Base-by-base conservation (phyloP, 2,329 filamentous ascomycete genomes). In the Ampelomyces quisqualis region DNA sequence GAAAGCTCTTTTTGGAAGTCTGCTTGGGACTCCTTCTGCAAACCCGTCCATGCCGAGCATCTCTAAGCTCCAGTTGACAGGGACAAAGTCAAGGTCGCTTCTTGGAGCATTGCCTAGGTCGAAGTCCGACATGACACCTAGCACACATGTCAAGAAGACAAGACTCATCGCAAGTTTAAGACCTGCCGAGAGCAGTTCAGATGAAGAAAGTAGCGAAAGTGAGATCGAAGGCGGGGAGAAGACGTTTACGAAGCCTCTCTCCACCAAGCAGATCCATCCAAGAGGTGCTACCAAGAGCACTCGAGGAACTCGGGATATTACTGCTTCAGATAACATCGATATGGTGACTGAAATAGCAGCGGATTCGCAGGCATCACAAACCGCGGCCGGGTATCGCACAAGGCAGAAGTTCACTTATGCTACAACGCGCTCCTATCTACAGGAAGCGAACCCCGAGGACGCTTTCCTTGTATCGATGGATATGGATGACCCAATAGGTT, bases 391-490 rank as follows among this genome's bases (percentile, higher is more conserved):
- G 15, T 26, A 49, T 43, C 40, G 53, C 13, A 45, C 40, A 26
- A 49, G 71, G 2, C 66, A 73, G 4, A 77, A 69, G 50, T 66
- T 79, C 29, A 85, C 81, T 2, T 85, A 85, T 60, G 77, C 77
- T 10, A 74, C 74, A 24, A 72, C 78, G 49, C 73, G 81, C 31
- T 81, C 80, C 2, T 80, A 82, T 46, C 64, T 83, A n/a, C 72
- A 76, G 49, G 79, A 82, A 47, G 59, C 70, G 30, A 71, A 67
- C 19, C 54, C 72, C 3, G 72, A 76, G 33, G 69, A 70, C 38
- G 55, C 54, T 2, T 47, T 67, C 9, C 40, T 68, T n/a, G 35
- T 71, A 15, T 60, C 65, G 2, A 64, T 67, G 57, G 59, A 62
- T 34, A 31, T 62, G 21, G 56, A 63, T 21, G 57, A 65, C 21